Evolutionary conservation across 2,329 filamentous ascomycete species (phyloP), one percentile per base, ranked within the genome.

Genomic region (Diaporthe citri): DNA sequence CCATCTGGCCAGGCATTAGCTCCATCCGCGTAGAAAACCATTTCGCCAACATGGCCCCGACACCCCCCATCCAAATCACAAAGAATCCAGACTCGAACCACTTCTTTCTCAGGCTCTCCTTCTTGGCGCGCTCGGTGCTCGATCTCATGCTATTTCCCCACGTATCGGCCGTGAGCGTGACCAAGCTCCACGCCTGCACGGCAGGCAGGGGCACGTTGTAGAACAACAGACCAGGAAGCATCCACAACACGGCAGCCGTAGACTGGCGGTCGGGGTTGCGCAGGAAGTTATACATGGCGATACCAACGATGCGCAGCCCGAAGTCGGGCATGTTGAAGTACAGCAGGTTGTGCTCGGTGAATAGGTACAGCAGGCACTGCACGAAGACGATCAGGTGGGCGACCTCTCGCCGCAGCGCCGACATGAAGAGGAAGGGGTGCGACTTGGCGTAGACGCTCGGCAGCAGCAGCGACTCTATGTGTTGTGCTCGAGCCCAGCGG

Each of bases 121-220:
- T 77, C 66, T 80, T 80, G 25, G 78, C 76, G 60, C 76, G 71
- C 71, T 83, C 82, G 6, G 76, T 76, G 41, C 78, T 79, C 25
- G 79, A 80, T 4, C 83, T 78, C 82, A 83, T 83, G 8, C 79
- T 77, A 0, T 82, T 84, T 2, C 82, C 83, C 83, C 82, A 84
- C 0, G 80, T 80, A 20, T 82, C 80, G 28, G 83, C 79, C 17
- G 82, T 77, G 6, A 82, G 76, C 0, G 83, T 84, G 8, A 83
- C 22, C 36, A 83, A 73, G 39, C 80, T 81, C 83, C 83, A 84
- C 17, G 81, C 76, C 75, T 82, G 80, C n/a, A 84, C 81, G 13
- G 80, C 81, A 0, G 83, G 82, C 10, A 83, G 72, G 8, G 82
- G 82, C 0, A 84, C 71, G 57, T 83, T 81, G 72, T 83, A 84